Percentiles rank a stretch among this genome's conserved stretches.
Evolutionary conservation across 129 eudicot species (phyloP).

Genomic region (Deinandra increscens): DNA sequence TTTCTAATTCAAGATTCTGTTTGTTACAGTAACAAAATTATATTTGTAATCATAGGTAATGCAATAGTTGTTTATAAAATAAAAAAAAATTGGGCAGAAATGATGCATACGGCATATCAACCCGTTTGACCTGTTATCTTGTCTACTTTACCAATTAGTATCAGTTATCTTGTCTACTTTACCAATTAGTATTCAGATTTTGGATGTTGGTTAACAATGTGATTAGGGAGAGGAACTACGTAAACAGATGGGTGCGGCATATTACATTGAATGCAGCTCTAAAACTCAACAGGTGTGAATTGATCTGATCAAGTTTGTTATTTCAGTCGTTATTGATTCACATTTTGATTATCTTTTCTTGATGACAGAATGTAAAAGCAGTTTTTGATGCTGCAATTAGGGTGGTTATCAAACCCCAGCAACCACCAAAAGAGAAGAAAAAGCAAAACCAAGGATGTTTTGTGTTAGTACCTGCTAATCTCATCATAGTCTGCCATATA

Average conservation of each 20-base stretch:
- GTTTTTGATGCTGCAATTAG: slow-evolving; percentile 94
- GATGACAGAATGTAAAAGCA: slow-evolving; percentile 78
- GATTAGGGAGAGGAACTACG: slow-evolving; percentile 94
- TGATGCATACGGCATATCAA: neutral
- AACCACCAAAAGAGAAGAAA: slow-evolving; percentile 79
- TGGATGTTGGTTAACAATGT: slow-evolving; percentile 14
- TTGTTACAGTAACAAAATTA: neutral
- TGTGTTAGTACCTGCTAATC: slow-evolving; percentile 44
- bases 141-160: too few relatives aligned
- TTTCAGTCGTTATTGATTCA: neutral
- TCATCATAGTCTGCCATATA: slow-evolving; percentile 2
- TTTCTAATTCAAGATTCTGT: neutral
- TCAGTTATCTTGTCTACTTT: neutral
- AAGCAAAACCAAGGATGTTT: slow-evolving; percentile 77
- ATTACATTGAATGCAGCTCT: slow-evolving; percentile 93
- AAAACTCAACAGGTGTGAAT: slow-evolving; percentile 84
- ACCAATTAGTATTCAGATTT: slow-evolving; percentile 9
- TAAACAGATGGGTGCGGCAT: slow-evolving; percentile 84
- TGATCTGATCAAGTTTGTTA: slow-evolving; percentile 7
- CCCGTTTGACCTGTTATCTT: neutral
- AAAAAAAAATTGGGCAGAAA: neutral
- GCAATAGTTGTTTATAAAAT: neutral
- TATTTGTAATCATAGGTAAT: neutral
- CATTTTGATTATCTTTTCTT: neutral
- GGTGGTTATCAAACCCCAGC: slow-evolving; percentile 95